These are phyloP conservation scores for Clavispora asparagi DNA, from an alignment of 805 yeast species.

Conservation along the genomic window DNA sequence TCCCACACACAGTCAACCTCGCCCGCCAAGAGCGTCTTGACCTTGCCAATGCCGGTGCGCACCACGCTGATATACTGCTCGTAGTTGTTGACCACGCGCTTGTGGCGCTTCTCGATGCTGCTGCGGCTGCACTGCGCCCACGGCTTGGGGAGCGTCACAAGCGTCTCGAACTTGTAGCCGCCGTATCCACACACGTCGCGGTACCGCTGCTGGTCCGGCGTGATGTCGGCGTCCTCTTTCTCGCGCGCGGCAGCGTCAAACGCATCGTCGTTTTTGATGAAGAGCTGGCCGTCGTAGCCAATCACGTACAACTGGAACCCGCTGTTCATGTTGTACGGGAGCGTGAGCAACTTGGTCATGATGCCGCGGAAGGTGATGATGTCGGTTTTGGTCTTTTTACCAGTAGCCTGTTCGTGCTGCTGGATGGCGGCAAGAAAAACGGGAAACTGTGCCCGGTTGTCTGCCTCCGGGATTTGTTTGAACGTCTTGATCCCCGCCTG, in stretches of 20 bases:
- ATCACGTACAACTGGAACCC: constrained; percentile 59
- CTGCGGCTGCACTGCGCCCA: constrained; percentile 65
- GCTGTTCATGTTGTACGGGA: constrained; percentile 57
- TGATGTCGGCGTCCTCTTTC: constrained; percentile 12
- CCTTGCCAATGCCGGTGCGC: constrained; percentile 74
- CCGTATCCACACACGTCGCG: constrained; percentile 45
- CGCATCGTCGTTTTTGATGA: constrained; percentile 48
- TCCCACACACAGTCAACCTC: constrained; percentile 92
- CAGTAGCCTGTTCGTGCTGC: constrained; percentile 46
- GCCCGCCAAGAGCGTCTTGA: constrained; percentile 69
- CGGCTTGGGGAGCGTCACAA: constrained; percentile 72
- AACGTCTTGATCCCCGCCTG: constrained; percentile 60
- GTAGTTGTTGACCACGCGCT: constrained; percentile 57
- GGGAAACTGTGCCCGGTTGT: constrained; percentile 50
- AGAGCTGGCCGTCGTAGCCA: constrained; percentile 62
- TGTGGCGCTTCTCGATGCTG: constrained; percentile 61
- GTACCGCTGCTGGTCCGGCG: constrained; percentile 21
- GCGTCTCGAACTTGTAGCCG: constrained; percentile 82
- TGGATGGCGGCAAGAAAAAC: constrained; percentile 54
- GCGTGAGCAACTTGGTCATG: constrained; percentile 64
- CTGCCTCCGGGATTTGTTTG: constrained; percentile 48
- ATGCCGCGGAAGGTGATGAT: constrained; percentile 83
- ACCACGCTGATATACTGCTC: constrained; percentile 82
- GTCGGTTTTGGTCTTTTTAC: constrained; percentile 50
- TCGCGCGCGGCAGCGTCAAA: constrained; percentile 27